Evolutionary conservation across 352 stramenopile genomes (phyloP).

Genomic region (Globisporangium okanoganense): DNA sequence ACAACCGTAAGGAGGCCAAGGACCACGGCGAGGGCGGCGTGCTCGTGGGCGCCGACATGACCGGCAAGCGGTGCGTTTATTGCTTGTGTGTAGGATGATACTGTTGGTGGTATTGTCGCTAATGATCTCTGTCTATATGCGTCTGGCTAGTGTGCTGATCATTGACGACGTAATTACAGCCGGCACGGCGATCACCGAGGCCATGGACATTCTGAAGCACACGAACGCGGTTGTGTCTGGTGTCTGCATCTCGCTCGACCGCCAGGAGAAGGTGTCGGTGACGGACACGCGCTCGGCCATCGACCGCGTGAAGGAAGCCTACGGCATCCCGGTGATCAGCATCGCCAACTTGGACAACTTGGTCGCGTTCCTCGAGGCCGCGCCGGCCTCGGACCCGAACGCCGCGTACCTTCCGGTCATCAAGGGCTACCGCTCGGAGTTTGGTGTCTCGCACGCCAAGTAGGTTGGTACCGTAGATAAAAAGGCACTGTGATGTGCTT

Average conservation of each 20-base stretch:
- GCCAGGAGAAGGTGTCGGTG: slow-evolving; percentile 95
- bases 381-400: slow-evolving; percentile 40
- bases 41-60: slow-evolving; percentile 95
- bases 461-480: too few relatives aligned
- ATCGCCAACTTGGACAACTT: slow-evolving; percentile 94
- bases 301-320: slow-evolving; percentile 89
- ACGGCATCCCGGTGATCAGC: slow-evolving; percentile 91
- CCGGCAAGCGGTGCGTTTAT: slow-evolving; percentile 84
- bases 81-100: background rate
- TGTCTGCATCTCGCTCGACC: slow-evolving; percentile 97
- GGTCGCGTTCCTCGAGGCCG: slow-evolving; percentile 80
- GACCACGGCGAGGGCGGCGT: slow-evolving; percentile 98
- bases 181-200: slow-evolving; percentile 97
- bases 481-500: background rate
- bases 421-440: slow-evolving; percentile 72
- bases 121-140: background rate
- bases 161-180: slow-evolving; percentile 99
- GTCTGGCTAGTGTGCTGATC: slow-evolving; percentile 94
- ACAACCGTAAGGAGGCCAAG: slow-evolving; percentile 99
- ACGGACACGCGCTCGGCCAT: slow-evolving; percentile 93
- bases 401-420: slow-evolving; percentile 66
- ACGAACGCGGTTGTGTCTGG: slow-evolving; percentile 93
- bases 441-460: slow-evolving; percentile 38
- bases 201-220: slow-evolving; percentile 86
- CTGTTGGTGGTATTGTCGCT: background rate